Evolutionary conservation across 192 early-diverging fungal species (phyloP).

Genomic region (Backusella tuberculispora): DNA sequence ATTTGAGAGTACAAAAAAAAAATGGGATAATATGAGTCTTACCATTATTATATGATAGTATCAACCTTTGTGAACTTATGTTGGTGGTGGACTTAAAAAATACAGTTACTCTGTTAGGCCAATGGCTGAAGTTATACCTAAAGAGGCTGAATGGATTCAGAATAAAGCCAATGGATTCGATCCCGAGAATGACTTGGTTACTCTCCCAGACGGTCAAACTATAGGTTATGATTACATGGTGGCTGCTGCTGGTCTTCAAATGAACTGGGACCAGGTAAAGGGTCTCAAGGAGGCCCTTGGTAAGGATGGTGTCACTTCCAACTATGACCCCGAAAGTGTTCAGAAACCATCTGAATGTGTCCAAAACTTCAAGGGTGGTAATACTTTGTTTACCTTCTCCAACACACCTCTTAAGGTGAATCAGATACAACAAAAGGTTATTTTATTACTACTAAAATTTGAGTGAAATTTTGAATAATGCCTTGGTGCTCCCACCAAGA

Average conservation of each 20-base stretch:
- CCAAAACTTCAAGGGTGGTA: conserved; percentile 70
- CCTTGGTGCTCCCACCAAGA: conserved; percentile 88
- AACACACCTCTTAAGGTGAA: conserved; percentile 76
- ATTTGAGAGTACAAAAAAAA: neutral
- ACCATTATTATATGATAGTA: conserved; percentile 47
- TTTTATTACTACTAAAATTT: neutral
- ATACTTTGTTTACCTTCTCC: conserved; percentile 88
- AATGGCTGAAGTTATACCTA: conserved; percentile 72
- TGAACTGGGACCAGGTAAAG: conserved; percentile 77
- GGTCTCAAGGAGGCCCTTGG: conserved; percentile 74
- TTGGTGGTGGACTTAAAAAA: conserved; percentile 83
- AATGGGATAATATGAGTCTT: neutral
- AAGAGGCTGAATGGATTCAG: conserved; percentile 75
- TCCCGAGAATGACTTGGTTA: conserved; percentile 70
- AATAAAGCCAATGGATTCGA: conserved; percentile 70
- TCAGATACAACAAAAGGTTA: neutral
- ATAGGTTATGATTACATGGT: conserved; percentile 73
- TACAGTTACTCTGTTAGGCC: conserved; percentile 69
- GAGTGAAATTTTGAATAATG: conserved; percentile 43
- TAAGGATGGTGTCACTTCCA: conserved; percentile 83
- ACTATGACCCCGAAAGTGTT: conserved; percentile 78
- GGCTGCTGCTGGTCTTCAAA: conserved; percentile 78
- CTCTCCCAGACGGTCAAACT: conserved; percentile 64
- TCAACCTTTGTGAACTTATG: conserved; percentile 92
- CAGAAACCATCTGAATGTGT: conserved; percentile 76